These are phyloP conservation scores for Gynostemma pentaphyllum DNA, from an alignment of 306 rosid species.

Conservation along the genomic window DNA sequence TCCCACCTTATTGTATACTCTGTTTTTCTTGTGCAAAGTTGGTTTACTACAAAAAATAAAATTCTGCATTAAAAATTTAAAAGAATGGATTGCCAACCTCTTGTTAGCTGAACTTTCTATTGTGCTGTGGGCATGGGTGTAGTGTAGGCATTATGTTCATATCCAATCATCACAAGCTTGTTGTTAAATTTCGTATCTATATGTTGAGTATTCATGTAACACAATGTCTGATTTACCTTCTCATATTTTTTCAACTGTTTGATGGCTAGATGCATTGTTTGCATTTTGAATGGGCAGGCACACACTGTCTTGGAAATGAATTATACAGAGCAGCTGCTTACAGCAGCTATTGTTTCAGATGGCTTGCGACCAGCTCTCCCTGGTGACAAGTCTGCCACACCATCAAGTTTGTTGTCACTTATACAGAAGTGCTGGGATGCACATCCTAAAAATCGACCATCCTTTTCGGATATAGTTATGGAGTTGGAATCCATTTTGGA, in stretches of 20 bases:
- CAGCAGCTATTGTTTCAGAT: slow-evolving; percentile 77
- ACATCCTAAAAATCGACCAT: slow-evolving; percentile 56
- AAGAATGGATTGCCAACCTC: not conserved
- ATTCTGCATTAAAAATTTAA: too few species aligned
- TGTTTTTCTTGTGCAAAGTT: too few species aligned
- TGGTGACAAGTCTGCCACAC: slow-evolving; percentile 44
- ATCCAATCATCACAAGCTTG: not conserved
- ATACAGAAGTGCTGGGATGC: slow-evolving; percentile 73
- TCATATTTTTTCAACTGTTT: not conserved
- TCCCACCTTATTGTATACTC: too few species aligned
- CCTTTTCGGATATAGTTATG: slow-evolving; percentile 50
- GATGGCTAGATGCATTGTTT: not conserved
- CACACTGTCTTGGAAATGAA: slow-evolving; percentile 96
- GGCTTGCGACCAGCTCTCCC: slow-evolving; percentile 73
- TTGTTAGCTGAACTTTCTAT: not conserved
- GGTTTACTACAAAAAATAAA: too few species aligned
- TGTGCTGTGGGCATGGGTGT: not conserved
- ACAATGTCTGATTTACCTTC: not conserved
- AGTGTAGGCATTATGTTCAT: not conserved
- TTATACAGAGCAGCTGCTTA: slow-evolving; percentile 86
- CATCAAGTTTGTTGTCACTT: slow-evolving; percentile 49
- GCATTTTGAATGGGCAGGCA: slow-evolving; percentile 45
- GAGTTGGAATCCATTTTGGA: slow-evolving; percentile 52
- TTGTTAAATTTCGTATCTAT: slow-evolving; percentile 2
- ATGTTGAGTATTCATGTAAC: not conserved